Percentiles rank a stretch among this genome's conserved stretches.
Conservation (phyloP, 306 rosid genomes). For the Quercus mongolica region DNA sequence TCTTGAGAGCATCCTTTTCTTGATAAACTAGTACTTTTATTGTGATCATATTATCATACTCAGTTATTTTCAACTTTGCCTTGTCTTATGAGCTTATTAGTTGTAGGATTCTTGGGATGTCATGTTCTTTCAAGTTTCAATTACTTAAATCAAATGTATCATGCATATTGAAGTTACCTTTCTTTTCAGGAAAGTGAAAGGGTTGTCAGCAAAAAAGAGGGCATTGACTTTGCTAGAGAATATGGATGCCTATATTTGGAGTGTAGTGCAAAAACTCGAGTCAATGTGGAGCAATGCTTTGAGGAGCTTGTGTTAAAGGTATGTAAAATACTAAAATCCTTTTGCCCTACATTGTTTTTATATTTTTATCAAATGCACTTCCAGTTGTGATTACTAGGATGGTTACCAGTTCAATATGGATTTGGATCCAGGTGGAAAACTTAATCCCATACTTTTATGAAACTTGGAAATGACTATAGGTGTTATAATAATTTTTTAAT, state of each 20-base stretch:
- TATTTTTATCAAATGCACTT: not conserved
- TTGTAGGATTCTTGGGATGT: not conserved
- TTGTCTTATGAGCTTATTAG: slow-evolving; percentile 1
- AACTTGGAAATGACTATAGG: not conserved
- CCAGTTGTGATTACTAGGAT: not conserved
- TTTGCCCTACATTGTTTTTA: not conserved
- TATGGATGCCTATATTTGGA: slow-evolving; percentile 70
- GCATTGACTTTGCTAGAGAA: slow-evolving; percentile 67
- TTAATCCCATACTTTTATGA: not conserved
- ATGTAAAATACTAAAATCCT: not conserved
- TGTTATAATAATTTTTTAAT: not conserved
- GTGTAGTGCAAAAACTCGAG: slow-evolving; percentile 81
- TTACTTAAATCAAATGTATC: not conserved
- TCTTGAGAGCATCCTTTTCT: not conserved
- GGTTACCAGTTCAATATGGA: not conserved
- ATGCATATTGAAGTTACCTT: not conserved
- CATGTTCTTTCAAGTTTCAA: not conserved
- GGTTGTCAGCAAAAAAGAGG: slow-evolving; percentile 70
- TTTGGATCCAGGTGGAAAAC: not conserved
- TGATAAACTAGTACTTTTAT: not conserved
- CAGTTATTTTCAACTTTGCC: not conserved
- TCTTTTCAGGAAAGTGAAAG: slow-evolving; percentile 66
- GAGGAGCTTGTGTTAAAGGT: slow-evolving; percentile 83
- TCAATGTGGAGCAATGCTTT: slow-evolving; percentile 69
- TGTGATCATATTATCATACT: too few species aligned